These are phyloP conservation scores for Neurospora sp. DNA, from an alignment of 495 filamentous ascomycete species.

Conservation along the genomic window DNA sequence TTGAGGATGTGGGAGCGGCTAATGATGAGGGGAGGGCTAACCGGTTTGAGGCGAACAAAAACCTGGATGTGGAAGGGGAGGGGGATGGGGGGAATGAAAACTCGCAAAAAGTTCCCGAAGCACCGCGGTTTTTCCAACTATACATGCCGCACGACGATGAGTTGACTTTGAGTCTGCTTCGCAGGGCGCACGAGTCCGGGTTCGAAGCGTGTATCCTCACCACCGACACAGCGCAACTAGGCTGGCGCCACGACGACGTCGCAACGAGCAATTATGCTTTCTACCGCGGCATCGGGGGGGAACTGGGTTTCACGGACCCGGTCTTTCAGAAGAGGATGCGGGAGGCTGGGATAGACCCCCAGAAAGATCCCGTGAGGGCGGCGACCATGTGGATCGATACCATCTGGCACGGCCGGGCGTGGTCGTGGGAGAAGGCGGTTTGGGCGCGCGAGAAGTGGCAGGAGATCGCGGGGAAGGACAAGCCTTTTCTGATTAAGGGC, in stretches of 20 bases:
- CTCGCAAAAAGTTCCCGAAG: neutral
- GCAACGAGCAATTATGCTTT: constrained; percentile 52
- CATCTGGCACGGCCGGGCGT: constrained; percentile 40
- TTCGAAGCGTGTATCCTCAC: constrained; percentile 51
- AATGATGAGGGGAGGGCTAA: neutral
- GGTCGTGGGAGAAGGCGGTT: constrained; percentile 50
- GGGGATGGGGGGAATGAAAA: neutral
- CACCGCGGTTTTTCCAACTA: constrained; percentile 50
- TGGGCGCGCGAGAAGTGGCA: constrained; percentile 46
- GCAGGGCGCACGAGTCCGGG: constrained; percentile 50
- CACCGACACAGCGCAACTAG: constrained; percentile 49
- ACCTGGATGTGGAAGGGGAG: neutral
- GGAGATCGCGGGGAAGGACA: constrained; percentile 22
- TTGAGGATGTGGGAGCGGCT: neutral
- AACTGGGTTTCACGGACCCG: constrained; percentile 47
- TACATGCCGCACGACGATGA: constrained; percentile 56
- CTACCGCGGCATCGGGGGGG: constrained; percentile 36
- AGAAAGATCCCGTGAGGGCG: constrained; percentile 16
- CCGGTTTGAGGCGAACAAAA: neutral
- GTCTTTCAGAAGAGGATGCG: constrained; percentile 42
- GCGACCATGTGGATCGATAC: constrained; percentile 37
- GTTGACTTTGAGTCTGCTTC: constrained; percentile 49
- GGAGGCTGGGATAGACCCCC: constrained; percentile 17
- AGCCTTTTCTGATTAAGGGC: constrained; percentile 44
- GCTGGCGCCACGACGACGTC: constrained; percentile 55